These are phyloP conservation scores for Podaxis sp. DNA, from an alignment of 768 basidiomycete species.

Conservation along the genomic window DNA sequence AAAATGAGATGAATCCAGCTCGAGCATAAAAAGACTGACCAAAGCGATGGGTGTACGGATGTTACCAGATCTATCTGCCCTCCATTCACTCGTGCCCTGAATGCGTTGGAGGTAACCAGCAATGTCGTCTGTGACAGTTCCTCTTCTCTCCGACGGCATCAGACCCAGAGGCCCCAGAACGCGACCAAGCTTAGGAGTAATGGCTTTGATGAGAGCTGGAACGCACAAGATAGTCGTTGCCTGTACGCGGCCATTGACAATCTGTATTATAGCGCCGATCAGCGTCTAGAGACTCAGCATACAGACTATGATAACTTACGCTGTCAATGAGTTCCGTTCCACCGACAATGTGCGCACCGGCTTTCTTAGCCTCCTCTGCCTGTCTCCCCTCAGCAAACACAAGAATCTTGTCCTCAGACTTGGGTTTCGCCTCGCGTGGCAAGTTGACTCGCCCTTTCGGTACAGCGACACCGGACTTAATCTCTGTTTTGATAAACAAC, in stretches of 20 bases:
- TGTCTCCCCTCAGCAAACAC: slow-evolving; percentile 88
- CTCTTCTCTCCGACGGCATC: slow-evolving; percentile 93
- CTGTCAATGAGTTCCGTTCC: slow-evolving; percentile 87
- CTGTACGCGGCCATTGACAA: slow-evolving; percentile 69
- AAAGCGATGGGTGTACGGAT: slow-evolving; percentile 82
- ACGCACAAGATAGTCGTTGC: slow-evolving; percentile 88
- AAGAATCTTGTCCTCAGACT: slow-evolving; percentile 74
- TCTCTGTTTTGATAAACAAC: slow-evolving; percentile 75
- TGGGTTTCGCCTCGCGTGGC: slow-evolving; percentile 76
- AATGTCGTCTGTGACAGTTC: slow-evolving; percentile 91
- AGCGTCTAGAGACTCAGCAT: background rate
- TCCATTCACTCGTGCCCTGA: slow-evolving; percentile 88
- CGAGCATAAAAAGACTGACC: slow-evolving; percentile 39
- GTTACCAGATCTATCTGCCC: slow-evolving; percentile 82
- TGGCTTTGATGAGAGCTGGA: slow-evolving; percentile 71
- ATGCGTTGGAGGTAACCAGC: slow-evolving; percentile 78
- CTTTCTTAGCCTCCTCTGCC: slow-evolving; percentile 80
- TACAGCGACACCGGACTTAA: slow-evolving; percentile 76
- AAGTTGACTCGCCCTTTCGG: slow-evolving; percentile 89
- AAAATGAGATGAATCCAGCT: background rate
- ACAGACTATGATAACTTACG: slow-evolving; percentile 44
- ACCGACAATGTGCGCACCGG: slow-evolving; percentile 90
- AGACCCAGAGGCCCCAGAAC: slow-evolving; percentile 86
- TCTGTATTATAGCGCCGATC: slow-evolving; percentile 35
- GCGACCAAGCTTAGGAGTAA: slow-evolving; percentile 78